Evolutionary conservation across 2,329 filamentous ascomycete species (phyloP), one percentile per base, ranked within the genome.

Genomic region (Exophiala mesophila): DNA sequence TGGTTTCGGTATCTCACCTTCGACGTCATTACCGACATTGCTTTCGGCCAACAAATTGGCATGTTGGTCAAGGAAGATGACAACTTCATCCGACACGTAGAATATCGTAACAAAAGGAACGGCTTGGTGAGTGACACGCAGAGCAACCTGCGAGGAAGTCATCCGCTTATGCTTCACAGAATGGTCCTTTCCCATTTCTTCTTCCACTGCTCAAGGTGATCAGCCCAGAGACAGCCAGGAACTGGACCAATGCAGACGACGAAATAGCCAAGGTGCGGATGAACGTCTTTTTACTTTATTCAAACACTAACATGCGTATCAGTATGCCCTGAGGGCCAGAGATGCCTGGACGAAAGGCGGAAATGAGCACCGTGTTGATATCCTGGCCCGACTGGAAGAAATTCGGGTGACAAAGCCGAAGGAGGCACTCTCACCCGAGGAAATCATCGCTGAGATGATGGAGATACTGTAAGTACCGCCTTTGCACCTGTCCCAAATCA

Each of bases 1-100:
- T 78, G 74, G 74, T 73, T 65, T 59, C 54, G 68, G 4, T 76
- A 74, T 39, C 67, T 77, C 63, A 60, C 73, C 0, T 75, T 73
- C 0, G 76, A 79, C 50, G 58, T 75, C 1, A 73, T 78, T 33
- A 73, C 69, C 0, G 67, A 77, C 36, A 55, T 79, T 6, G 68
- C 62, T 1, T 79, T 79, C 55, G 75, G 76, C 0, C 67, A 77
- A 16, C 37, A 39, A 24, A 39, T 39, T 32, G 37, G 37, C 3
- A 39, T 39, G 37, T 28, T 39, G 4, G 28, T 10, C 7, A 12
- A 16, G 16, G 37, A 39, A 20, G 37, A 39, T 15, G 19, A 30
- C 37, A 16, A 31, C n/a, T 39, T 39, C 37, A 39, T 39, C 16
- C 16, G 9, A 1, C 26, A 39, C 6, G 28, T 39, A 20, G 37